Evolutionary conservation across 345 rosid species (phyloP), one percentile per base, ranked within the genome.

Genomic region (Linum tenue): DNA sequence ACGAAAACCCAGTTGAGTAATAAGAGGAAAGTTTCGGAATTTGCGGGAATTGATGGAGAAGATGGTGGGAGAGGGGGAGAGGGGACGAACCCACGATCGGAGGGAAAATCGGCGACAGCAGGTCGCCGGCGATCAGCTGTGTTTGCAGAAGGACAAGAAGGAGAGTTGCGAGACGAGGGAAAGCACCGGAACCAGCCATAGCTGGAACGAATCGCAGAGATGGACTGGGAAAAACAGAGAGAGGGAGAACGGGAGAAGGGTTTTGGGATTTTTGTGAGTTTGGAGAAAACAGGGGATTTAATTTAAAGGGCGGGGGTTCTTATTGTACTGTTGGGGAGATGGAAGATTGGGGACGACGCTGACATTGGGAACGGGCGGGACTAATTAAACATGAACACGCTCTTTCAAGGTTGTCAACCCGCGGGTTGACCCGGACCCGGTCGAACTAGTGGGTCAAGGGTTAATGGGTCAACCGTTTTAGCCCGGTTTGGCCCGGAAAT

Each of bases 61-160:
- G 53, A 62, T 5, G 22, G 11, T 66, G 59, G 53, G 36, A 51
- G 11, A 3, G 62, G 59, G 59, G 53, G 36, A 51, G 11, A 3
- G 62, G 59, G 42, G 16, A 51, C 76, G 38, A 37, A 79, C 83
- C 80, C 10, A 64, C 4, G 41, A 59, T 9, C 3, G 78, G 72
- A 2, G 79, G n/a, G 5, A 70, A 39, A 16, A 79, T 59, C 12
- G 77, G 75, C 53, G 78, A 41, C 51, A 76, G 15, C 40, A 68
- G 38, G 55, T 72, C 59, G 65, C 70, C 35, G 8, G 66, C 6
- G 16, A 74, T 60, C n/a, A 50, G 17, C 61, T 67, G 43, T 36
- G 74, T 64, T 2, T 62, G 76, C 55, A 69, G 15, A 63, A 57
- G 59, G 4, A 73, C 15, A 15, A 79, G 39, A 39, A 79, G 64